These are phyloP conservation scores for Fusarium sp. DNA, from an alignment of 2,329 filamentous ascomycete genomes.

Conservation along the genomic window DNA sequence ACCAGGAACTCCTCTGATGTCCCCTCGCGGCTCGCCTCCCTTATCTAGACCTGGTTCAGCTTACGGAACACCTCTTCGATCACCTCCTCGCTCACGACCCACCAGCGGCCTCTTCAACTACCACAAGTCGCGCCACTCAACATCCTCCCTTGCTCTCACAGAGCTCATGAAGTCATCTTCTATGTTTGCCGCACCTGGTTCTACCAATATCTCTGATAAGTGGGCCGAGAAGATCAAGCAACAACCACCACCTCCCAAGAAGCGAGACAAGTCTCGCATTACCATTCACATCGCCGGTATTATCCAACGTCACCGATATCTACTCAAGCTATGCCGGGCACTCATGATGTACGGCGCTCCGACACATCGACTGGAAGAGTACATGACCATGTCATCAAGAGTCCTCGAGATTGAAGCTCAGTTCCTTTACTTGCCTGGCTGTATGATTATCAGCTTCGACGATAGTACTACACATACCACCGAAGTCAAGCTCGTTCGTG, in stretches of 20 bases:
- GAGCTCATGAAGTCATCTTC: slow-evolving; percentile 69
- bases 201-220: slow-evolving; percentile 61
- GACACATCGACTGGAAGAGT: slow-evolving; percentile 91
- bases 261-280: slow-evolving; percentile 60
- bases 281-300: slow-evolving; percentile 76
- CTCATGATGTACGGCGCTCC: slow-evolving; percentile 93
- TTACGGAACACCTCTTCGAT: slow-evolving; percentile 50
- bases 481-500: slow-evolving; percentile 82
- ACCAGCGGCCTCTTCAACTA: slow-evolving; percentile 60
- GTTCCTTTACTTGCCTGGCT: slow-evolving; percentile 90
- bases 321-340: slow-evolving; percentile 86
- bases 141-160: slow-evolving; percentile 63
- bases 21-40: slow-evolving; percentile 60
- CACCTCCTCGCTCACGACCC: slow-evolving; percentile 53
- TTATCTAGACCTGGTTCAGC: slow-evolving; percentile 59
- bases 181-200: slow-evolving; percentile 65
- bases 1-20: slow-evolving; percentile 58
- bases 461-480: slow-evolving; percentile 80
- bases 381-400: slow-evolving; percentile 90
- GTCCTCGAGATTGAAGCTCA: slow-evolving; percentile 91
- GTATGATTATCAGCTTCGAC: slow-evolving; percentile 95
- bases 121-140: slow-evolving; percentile 58
- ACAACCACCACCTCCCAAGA: slow-evolving; percentile 55
- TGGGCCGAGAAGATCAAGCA: slow-evolving; percentile 62
- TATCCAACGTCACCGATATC: slow-evolving; percentile 84